Evolutionary conservation across 73 alveolate genomes (phyloP).

Genomic region (Diophrys sp.): DNA sequence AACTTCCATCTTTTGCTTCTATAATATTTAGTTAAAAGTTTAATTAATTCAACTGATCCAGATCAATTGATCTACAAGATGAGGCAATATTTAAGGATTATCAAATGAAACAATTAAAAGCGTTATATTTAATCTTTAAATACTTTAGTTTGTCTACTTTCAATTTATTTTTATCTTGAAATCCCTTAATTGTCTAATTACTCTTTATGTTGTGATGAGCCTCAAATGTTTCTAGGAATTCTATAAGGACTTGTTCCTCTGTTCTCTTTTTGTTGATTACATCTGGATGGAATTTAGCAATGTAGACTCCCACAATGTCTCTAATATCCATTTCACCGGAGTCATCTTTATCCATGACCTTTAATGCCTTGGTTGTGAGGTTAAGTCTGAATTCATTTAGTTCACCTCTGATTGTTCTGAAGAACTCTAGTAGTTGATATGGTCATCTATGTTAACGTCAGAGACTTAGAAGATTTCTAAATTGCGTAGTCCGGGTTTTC

Average conservation of each 20-base stretch:
- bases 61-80: too few species aligned
- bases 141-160: too few species aligned
- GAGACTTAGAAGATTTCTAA: slow-evolving; percentile 32
- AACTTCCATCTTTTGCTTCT: too few species aligned
- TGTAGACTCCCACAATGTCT: slow-evolving; percentile 66
- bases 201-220: slow-evolving; percentile 53
- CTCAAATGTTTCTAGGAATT: slow-evolving; percentile 77
- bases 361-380: slow-evolving; percentile 62
- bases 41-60: too few species aligned
- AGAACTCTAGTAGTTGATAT: slow-evolving; percentile 69
- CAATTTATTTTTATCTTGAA: too few species aligned
- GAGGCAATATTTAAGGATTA: too few species aligned
- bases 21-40: too few species aligned
- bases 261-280: slow-evolving; percentile 65
- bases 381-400: slow-evolving; percentile 62
- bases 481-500: slow-evolving; percentile 60
- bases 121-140: too few species aligned
- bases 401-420: slow-evolving; percentile 74
- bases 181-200: too few species aligned
- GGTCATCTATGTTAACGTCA: slow-evolving; percentile 54
- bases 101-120: too few species aligned
- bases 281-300: slow-evolving; percentile 79
- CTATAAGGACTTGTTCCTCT: slow-evolving; percentile 66
- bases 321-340: slow-evolving; percentile 43
- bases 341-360: slow-evolving; percentile 45